Conservation (phyloP, 257 asterid genomes). For the Striga asiatica region DNA sequence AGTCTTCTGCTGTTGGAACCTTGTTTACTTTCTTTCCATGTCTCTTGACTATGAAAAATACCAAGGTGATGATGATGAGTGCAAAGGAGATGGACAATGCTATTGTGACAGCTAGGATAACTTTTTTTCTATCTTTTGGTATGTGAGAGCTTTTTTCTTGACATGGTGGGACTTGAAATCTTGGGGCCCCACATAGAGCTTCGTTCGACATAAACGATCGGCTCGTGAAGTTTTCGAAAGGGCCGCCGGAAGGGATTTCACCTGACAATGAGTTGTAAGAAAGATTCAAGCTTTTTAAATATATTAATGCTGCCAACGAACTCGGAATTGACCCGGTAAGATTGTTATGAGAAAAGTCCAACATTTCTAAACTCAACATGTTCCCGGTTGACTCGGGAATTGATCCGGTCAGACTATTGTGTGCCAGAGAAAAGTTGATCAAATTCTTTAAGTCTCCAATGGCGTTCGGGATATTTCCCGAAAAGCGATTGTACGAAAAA, state of each 20-base stretch:
- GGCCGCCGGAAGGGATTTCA: slow-evolving; percentile 15
- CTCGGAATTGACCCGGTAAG: slow-evolving; percentile 24
- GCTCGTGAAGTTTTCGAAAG: slow-evolving; percentile 9
- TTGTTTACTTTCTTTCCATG: not conserved
- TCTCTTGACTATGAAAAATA: not conserved
- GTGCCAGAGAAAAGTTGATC: slow-evolving; percentile 21
- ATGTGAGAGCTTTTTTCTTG: not conserved
- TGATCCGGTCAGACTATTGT: slow-evolving; percentile 20
- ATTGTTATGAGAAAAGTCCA: slow-evolving; percentile 23
- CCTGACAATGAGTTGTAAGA: slow-evolving; percentile 12
- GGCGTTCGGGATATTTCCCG: slow-evolving; percentile 21
- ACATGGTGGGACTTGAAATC: slow-evolving; percentile 4
- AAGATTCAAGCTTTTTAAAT: slow-evolving; percentile 12
- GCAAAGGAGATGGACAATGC: not conserved
- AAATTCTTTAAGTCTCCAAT: slow-evolving; percentile 14
- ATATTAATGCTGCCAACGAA: slow-evolving; percentile 15
- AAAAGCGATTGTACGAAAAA: slow-evolving; percentile 24
- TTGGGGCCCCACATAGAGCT: slow-evolving; percentile 5
- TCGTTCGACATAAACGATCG: slow-evolving; percentile 11
- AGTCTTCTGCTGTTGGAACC: not conserved
- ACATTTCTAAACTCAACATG: slow-evolving; percentile 21
- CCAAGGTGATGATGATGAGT: slow-evolving; percentile 3
- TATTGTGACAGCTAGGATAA: not conserved
- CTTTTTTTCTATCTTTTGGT: not conserved
- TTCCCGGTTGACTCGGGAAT: slow-evolving; percentile 20